Conservation (phyloP, 768 basidiomycete species). For the Tricholoma terreum region DNA sequence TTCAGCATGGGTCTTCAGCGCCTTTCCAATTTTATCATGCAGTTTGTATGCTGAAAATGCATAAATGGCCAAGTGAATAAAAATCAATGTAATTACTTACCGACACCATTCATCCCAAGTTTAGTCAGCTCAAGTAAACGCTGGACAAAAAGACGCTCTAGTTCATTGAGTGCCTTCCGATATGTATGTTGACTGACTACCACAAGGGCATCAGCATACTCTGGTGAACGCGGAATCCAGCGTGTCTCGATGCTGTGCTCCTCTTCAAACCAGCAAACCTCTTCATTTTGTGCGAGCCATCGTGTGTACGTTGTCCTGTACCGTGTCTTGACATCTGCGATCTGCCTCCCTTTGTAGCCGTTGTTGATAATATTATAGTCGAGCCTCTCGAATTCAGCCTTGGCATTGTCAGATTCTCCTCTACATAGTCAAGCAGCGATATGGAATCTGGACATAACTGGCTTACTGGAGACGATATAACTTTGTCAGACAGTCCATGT, state of each 20-base stretch:
- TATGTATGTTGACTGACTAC: slow-evolving; percentile 21
- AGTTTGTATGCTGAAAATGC: no score
- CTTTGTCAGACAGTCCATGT: no score
- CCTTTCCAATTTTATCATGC: no score
- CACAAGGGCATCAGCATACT: slow-evolving; percentile 21
- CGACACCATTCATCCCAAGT: no score
- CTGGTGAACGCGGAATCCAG: slow-evolving; percentile 21
- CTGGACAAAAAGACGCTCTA: slow-evolving; percentile 33
- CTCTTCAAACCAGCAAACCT: slow-evolving; percentile 20
- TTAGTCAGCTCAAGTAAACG: slow-evolving; percentile 37
- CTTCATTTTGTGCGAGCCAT: slow-evolving; percentile 9
- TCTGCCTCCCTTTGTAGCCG: slow-evolving; percentile 12
- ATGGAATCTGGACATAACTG: no score
- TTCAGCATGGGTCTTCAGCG: no score
- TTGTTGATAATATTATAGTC: slow-evolving; percentile 7
- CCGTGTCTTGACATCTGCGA: slow-evolving; percentile 19
- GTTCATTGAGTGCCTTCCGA: slow-evolving; percentile 26
- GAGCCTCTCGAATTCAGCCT: not conserved
- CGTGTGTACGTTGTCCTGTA: slow-evolving; percentile 16
- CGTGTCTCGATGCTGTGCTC: slow-evolving; percentile 20
- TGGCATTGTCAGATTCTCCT: no score
- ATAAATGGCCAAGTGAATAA: no score
- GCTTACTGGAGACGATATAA: no score
- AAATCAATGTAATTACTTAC: no score
- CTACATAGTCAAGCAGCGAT: no score